Percentiles rank a stretch among this genome's conserved stretches.
phyloP scores from a whole-genome alignment of 805 yeast species.

The Cyberlindnera saturnus region DNA sequence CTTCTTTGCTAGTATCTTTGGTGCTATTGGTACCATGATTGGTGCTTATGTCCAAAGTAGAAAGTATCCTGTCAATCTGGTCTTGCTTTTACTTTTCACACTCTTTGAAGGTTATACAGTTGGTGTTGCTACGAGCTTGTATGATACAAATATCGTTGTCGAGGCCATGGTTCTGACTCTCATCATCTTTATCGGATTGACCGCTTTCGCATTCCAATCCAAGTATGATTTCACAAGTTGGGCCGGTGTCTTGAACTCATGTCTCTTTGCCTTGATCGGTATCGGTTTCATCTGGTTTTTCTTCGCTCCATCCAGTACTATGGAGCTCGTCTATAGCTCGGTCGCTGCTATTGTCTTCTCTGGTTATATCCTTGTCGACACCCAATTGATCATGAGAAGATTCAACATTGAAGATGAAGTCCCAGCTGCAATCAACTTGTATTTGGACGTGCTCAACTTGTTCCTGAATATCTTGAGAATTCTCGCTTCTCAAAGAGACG shows the following conservation, averaged over 20 bases:
- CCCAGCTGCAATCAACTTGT: constrained; percentile 70
- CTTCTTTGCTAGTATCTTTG: constrained; percentile 47
- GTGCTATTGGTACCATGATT: constrained; percentile 58
- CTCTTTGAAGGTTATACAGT: constrained; percentile 66
- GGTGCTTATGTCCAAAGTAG: constrained; percentile 59
- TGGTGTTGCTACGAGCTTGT: constrained; percentile 59
- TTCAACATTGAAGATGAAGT: constrained; percentile 80
- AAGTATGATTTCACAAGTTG: constrained; percentile 68
- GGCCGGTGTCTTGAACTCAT: constrained; percentile 52
- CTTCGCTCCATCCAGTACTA: constrained; percentile 46
- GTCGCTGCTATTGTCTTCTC: constrained; percentile 71
- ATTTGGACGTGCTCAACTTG: constrained; percentile 77
- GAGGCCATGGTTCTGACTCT: constrained; percentile 68
- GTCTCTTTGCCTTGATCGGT: constrained; percentile 63
- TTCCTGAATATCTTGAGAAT: constrained; percentile 72
- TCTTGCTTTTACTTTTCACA: constrained; percentile 62
- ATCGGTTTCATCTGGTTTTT: constrained; percentile 67
- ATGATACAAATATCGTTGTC: constrained; percentile 57
- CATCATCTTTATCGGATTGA: constrained; percentile 68
- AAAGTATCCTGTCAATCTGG: constrained; percentile 61
- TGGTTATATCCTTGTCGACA: constrained; percentile 70
- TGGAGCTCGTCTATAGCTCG: constrained; percentile 62
- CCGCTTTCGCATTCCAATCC: constrained; percentile 70
- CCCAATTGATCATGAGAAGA: constrained; percentile 71
- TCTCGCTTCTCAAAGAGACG: constrained; percentile 31